Conservation (phyloP, 345 rosid genomes). For the Aquilaria yunnanensis region DNA sequence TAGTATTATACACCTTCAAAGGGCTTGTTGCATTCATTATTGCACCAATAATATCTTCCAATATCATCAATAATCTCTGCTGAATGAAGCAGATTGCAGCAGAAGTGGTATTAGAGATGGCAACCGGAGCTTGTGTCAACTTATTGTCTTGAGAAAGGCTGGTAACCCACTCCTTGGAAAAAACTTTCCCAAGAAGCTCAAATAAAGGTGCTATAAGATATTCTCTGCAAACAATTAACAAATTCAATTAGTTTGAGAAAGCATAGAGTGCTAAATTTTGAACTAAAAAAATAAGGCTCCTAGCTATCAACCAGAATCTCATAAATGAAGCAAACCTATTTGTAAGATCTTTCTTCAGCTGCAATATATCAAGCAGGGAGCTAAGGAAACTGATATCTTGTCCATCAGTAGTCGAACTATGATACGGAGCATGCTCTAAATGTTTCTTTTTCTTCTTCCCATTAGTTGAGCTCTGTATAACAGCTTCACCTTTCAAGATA, state of each 20-base stretch:
- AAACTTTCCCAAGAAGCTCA: conserved; percentile 53
- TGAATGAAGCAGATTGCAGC: conserved; percentile 38
- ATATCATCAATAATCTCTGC: conserved; percentile 55
- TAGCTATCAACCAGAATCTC: conserved; percentile 3
- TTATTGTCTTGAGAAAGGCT: conserved; percentile 27
- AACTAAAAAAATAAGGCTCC: conserved; percentile 6
- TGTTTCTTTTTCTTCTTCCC: conserved; percentile 58
- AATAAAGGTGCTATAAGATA: conserved; percentile 64
- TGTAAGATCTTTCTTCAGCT: conserved; percentile 65
- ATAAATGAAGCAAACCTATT: conserved; percentile 48
- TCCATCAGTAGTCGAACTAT: conserved; percentile 29
- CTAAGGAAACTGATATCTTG: conserved; percentile 45
- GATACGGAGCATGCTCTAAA: conserved; percentile 21
- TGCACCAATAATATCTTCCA: conserved; percentile 61
- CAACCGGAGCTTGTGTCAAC: conserved; percentile 34
- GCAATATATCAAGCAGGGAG: conserved; percentile 71
- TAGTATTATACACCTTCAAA: conserved; percentile 40
- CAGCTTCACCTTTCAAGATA: conserved; percentile 33
- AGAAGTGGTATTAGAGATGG: conserved; percentile 26
- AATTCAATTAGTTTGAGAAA: conserved; percentile 4
- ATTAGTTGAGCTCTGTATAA: conserved; percentile 20
- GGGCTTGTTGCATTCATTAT: conserved; percentile 19
- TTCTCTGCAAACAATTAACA: conserved; percentile 41
- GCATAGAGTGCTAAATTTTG: not conserved
- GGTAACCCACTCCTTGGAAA: conserved; percentile 41